Evolutionary conservation across 2,329 filamentous ascomycete species (phyloP).

Genomic region (Apiospora saccharicola): DNA sequence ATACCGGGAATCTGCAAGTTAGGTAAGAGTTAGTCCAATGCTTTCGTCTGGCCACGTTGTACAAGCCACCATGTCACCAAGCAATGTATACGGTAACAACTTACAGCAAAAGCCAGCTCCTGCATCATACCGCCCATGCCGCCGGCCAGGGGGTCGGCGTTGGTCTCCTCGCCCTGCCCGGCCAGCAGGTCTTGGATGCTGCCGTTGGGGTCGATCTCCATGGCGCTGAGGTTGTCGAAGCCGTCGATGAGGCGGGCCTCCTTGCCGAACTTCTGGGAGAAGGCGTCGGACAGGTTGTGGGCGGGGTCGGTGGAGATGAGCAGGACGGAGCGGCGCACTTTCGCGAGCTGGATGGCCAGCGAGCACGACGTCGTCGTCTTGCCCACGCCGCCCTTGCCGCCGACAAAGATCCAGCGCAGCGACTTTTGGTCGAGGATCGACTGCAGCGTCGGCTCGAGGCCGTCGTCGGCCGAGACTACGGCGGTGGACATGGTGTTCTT

Average conservation of each 20-base stretch:
- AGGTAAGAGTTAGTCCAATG: not conserved
- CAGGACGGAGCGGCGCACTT: constrained; percentile 91
- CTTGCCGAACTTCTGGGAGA: constrained; percentile 99
- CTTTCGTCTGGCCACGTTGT: not conserved
- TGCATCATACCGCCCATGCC: constrained; percentile 81
- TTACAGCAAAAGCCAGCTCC: constrained; percentile 91
- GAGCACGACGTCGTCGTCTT: constrained; percentile 99
- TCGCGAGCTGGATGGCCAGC: constrained; percentile 95
- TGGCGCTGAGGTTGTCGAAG: constrained; percentile 92
- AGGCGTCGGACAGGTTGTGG: constrained; percentile 97
- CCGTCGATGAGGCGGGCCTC: constrained; percentile 92
- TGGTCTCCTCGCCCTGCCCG: constrained; percentile 71
- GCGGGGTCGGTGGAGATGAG: constrained; percentile 98
- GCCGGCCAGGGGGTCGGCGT: constrained; percentile 35
- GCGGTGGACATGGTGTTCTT: constrained; percentile 47
- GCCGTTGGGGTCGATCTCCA: constrained; percentile 99
- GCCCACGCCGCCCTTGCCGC: constrained; percentile 96
- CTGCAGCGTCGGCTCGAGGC: constrained; percentile 91
- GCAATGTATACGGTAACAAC: constrained; percentile 41
- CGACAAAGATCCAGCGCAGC: constrained; percentile 98
- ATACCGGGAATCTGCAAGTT: constrained; percentile 86
- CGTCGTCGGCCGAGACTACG: constrained; percentile 67
- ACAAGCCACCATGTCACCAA: not conserved
- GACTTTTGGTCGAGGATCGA: constrained; percentile 94
- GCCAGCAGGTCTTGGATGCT: constrained; percentile 95